Conservation (phyloP, 1,139 yeast genomes). For the Komagataea norvegica region DNA sequence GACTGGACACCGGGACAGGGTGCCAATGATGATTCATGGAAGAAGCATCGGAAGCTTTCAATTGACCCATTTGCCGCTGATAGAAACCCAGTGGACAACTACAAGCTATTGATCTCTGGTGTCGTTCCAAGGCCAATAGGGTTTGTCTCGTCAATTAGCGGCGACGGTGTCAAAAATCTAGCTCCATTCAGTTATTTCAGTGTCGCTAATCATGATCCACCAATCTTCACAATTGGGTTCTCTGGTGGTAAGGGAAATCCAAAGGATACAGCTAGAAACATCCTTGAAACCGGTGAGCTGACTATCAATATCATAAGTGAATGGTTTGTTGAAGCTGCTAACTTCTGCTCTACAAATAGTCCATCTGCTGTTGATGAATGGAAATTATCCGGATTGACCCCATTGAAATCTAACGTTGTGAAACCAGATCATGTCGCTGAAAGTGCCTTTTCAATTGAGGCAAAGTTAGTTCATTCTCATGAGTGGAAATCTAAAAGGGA, state of each 20-base stretch:
- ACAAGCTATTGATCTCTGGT: conserved; percentile 45
- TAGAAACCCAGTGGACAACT: conserved; percentile 36
- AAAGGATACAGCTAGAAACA: conserved; percentile 49
- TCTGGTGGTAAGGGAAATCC: conserved; percentile 29
- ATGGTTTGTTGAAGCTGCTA: conserved; percentile 64
- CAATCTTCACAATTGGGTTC: conserved; percentile 50
- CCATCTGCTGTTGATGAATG: conserved; percentile 53
- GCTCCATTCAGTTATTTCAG: conserved; percentile 59
- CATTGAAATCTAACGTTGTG: conserved; percentile 40
- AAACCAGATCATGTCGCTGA: conserved; percentile 57
- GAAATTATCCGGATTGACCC: conserved; percentile 52
- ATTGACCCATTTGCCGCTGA: conserved; percentile 44
- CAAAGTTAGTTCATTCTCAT: conserved; percentile 41
- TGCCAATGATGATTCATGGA: conserved; percentile 8
- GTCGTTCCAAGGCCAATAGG: conserved; percentile 59
- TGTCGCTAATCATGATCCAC: conserved; percentile 51
- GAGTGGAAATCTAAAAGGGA: conserved; percentile 41
- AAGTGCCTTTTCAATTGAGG: conserved; percentile 57
- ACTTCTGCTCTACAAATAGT: conserved; percentile 43
- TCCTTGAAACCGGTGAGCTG: conserved; percentile 48
- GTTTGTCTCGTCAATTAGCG: conserved; percentile 44
- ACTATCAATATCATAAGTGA: conserved; percentile 59
- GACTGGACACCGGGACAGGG: conserved; percentile 11
- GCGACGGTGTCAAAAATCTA: conserved; percentile 43
- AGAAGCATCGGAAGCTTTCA: conserved; percentile 38